Conservation (phyloP, 345 rosid genomes). For the Lepidium aucheri region DNA sequence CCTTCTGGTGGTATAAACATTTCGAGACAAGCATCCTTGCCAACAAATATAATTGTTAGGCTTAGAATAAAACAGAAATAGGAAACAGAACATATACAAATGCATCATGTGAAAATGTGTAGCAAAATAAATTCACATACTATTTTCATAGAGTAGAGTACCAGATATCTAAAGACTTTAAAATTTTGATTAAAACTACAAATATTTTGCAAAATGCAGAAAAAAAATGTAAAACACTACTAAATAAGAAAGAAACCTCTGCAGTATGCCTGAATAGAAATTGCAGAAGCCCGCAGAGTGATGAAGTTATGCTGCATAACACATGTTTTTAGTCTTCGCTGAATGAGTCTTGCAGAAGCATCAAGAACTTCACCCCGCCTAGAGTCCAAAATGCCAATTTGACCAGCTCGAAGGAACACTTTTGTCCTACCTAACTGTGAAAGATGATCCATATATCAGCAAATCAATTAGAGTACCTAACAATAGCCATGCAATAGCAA, state of each 20-base stretch:
- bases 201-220: neutral
- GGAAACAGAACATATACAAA: neutral
- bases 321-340: slow-evolving; percentile 54
- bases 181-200: neutral
- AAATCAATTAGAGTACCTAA: neutral
- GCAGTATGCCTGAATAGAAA: slow-evolving; percentile 72
- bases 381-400: slow-evolving; percentile 82
- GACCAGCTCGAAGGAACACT: slow-evolving; percentile 97
- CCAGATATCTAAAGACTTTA: neutral
- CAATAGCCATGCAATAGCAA: neutral
- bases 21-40: slow-evolving; percentile 75
- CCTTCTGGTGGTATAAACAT: slow-evolving; percentile 47
- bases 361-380: slow-evolving; percentile 85
- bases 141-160: neutral
- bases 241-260: slow-evolving; percentile 48
- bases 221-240: slow-evolving; percentile 5
- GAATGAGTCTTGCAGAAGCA: slow-evolving; percentile 69
- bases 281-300: slow-evolving; percentile 47
- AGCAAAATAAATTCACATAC: slow-evolving; percentile 1
- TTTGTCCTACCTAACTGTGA: slow-evolving; percentile 87
- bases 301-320: slow-evolving; percentile 47
- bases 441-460: slow-evolving; percentile 14
- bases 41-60: slow-evolving; percentile 15
- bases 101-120: neutral
- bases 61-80: slow-evolving; percentile 18